Evolutionary conservation across 2,329 filamentous ascomycete genomes (phyloP).

Genomic region (Aspergillus ochraceoroseus): DNA sequence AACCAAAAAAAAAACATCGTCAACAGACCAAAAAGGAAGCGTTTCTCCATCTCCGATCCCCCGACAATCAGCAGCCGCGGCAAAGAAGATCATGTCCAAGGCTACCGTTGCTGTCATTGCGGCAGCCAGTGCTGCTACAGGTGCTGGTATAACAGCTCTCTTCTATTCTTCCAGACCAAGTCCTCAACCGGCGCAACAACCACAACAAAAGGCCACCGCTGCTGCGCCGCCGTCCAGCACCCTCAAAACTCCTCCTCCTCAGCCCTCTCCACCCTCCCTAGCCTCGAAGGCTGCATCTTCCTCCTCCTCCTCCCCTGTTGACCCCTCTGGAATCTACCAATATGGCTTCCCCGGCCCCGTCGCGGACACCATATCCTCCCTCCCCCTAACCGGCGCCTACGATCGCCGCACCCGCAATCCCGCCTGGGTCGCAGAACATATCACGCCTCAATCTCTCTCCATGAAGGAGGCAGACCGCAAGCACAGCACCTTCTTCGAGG

Average conservation of each 20-base stretch:
- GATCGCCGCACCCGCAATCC: constrained; percentile 89
- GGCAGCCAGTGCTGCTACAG: constrained; percentile 68
- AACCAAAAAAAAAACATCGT: constrained; percentile 1
- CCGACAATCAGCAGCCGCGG: neutral
- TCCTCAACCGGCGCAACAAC: constrained; percentile 22
- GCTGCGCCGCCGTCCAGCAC: constrained; percentile 32
- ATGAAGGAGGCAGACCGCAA: constrained; percentile 73
- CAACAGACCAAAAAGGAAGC: neutral
- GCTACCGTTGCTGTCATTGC: constrained; percentile 70
- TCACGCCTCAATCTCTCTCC: constrained; percentile 79
- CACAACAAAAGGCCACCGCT: constrained; percentile 12
- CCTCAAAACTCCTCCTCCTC: constrained; percentile 25
- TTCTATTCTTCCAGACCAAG: constrained; percentile 54
- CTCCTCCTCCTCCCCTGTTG: constrained; percentile 49
- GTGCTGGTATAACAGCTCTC: constrained; percentile 66
- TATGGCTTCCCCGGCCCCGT: constrained; percentile 92
- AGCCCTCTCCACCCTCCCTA: constrained; percentile 31
- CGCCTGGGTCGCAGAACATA: constrained; percentile 93
- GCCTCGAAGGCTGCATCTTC: constrained; percentile 26
- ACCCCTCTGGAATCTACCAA: constrained; percentile 71
- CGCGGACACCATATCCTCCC: constrained; percentile 70
- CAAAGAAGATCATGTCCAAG: constrained; percentile 65
- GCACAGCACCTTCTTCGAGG: constrained; percentile 77
- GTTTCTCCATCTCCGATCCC: constrained; percentile 1
- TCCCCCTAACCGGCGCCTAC: constrained; percentile 77